Base-by-base conservation (phyloP, 2,329 filamentous ascomycete genomes). In the Bipolaris oryzae region DNA sequence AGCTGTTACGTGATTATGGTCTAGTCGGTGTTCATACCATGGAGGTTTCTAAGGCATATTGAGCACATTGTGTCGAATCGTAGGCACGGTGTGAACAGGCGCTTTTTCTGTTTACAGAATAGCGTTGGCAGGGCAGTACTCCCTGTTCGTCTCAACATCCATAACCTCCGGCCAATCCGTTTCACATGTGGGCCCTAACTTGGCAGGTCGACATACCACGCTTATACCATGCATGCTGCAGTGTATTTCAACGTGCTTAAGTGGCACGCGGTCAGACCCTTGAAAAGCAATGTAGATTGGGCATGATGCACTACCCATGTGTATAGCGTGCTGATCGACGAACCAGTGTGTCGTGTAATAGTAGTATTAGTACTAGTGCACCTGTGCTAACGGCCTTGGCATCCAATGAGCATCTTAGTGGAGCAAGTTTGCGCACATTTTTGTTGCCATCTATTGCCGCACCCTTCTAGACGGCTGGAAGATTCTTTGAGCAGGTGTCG, bases 61-160 rank as follows among this genome's bases (percentile, higher is more conserved):
- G 63, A 66, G 63, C 61, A 66, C 60, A 60, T 64, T 66, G 57
- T 62, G 57, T 53, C 50, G 39, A 25, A 13, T 45, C 43, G 28
- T 13, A 33, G 5, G 7, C 28, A 11, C 34, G n/a, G 20, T 18
- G 39, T 33, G 15, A n/a, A 45, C 23, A 3, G 7, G 16, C 21
- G 5, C 38, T 38, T 43, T 28, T 35, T 31, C 13, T 28, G 9
- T 2, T 54, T 44, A 23, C 6, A 11, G 11, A 15, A 25, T 41
- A 53, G 42, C 28, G 28, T 13, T 31, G 28, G 28, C 28, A 31
- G 28, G 28, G 28, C 28, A 11, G 28, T 31, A 31, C 28, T 38
- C 37, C 9, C 15, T 16, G n/a, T 10, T 38, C 16, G 15, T 16
- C 3, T 38, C n/a, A 10, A 9, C 37, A 10, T 18, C 9, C 7